Conservation (phyloP, 2,329 filamentous ascomycete species). For the Pseudocercospora cruenta region DNA sequence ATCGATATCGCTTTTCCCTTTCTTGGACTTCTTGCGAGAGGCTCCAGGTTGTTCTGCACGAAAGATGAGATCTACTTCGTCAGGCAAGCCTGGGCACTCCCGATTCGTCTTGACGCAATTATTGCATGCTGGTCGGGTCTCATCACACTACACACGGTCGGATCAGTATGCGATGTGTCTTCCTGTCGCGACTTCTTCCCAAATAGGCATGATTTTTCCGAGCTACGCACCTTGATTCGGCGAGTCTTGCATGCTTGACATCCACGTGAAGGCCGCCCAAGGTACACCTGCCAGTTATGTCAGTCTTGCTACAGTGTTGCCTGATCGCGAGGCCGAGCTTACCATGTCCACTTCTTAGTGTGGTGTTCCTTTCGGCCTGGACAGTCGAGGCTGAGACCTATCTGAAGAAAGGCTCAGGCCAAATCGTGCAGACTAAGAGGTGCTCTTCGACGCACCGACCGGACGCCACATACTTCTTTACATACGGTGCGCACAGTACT, state of each 20-base stretch:
- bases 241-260: conserved; percentile 21
- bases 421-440: not conserved
- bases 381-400: not conserved
- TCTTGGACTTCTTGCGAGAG: conserved; percentile 6
- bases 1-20: conserved; percentile 6
- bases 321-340: not conserved
- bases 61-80: conserved; percentile 23
- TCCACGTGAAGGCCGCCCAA: conserved; percentile 19
- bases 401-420: not conserved
- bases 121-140: conserved; percentile 15
- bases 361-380: not conserved
- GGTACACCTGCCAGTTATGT: conserved; percentile 18
- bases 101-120: conserved; percentile 20
- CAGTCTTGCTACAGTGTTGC: not conserved
- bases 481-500: not conserved
- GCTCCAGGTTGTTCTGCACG: conserved; percentile 15
- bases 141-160: conserved; percentile 15
- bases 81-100: conserved; percentile 20
- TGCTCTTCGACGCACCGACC: not conserved
- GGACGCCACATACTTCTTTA: conserved; percentile 1
- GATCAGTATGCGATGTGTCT: not conserved
- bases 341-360: not conserved
- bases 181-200: not conserved
- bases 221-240: conserved; percentile 18
- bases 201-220: not conserved